Evolutionary conservation across 805 yeast genomes (phyloP).

Genomic region (Ogataea pilisensis): DNA sequence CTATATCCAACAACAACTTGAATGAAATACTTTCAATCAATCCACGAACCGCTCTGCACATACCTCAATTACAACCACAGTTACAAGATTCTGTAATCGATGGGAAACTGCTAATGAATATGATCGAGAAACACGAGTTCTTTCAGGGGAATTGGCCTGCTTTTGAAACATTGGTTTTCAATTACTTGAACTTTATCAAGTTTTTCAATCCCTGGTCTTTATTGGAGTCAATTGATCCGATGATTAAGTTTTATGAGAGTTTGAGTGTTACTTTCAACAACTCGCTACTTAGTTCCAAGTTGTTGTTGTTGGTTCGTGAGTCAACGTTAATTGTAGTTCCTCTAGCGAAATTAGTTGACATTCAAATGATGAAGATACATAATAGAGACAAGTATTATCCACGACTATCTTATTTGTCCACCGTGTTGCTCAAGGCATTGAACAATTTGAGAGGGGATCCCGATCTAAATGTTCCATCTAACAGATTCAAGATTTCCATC

Average conservation of each 20-base stretch:
- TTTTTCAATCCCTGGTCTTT: slow-evolving; percentile 56
- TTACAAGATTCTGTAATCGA: slow-evolving; percentile 1
- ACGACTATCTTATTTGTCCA: slow-evolving; percentile 44
- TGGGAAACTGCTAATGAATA: slow-evolving; percentile 20
- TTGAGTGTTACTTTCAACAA: slow-evolving; percentile 48
- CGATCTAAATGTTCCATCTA: slow-evolving; percentile 30
- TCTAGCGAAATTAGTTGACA: slow-evolving; percentile 39
- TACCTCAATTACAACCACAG: slow-evolving; percentile 24
- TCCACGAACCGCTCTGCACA: slow-evolving; percentile 16
- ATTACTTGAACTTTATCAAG: slow-evolving; percentile 41
- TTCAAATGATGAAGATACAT: slow-evolving; percentile 34
- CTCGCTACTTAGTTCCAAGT: slow-evolving; percentile 32
- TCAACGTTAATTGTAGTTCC: slow-evolving; percentile 40
- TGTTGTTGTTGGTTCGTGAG: slow-evolving; percentile 36
- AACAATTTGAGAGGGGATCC: slow-evolving; percentile 47
- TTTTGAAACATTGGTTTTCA: slow-evolving; percentile 39
- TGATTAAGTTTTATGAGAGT: slow-evolving; percentile 43
- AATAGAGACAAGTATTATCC: slow-evolving; percentile 34
- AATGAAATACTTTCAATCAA: slow-evolving; percentile 18
- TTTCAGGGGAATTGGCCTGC: slow-evolving; percentile 38
- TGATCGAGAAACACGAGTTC: slow-evolving; percentile 27
- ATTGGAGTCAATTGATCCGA: slow-evolving; percentile 50
- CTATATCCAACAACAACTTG: slow-evolving; percentile 7
- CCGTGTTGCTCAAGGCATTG: slow-evolving; percentile 44
- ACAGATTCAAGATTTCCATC: slow-evolving; percentile 38